Evolutionary conservation across 2,329 filamentous ascomycete species (phyloP).

Genomic region (Colletotrichum godetiae): DNA sequence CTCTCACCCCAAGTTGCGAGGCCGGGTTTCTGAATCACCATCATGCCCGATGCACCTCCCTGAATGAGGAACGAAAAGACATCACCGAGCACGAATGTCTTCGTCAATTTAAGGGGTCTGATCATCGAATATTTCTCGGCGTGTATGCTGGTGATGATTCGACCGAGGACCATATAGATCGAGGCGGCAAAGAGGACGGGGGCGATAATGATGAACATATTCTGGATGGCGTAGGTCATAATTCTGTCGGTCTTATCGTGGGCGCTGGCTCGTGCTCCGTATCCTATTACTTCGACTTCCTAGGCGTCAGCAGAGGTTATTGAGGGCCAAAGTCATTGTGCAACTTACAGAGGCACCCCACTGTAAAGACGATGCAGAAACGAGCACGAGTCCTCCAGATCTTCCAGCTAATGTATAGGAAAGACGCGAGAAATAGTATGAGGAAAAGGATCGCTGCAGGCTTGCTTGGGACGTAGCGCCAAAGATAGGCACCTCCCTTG

Average conservation of each 20-base stretch:
- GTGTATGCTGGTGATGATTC: constrained; percentile 52
- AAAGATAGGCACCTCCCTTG: constrained; percentile 43
- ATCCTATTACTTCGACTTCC: constrained; percentile 52
- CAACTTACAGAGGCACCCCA: constrained; percentile 53
- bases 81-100: constrained; percentile 66
- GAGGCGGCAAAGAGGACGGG: constrained; percentile 60
- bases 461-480: constrained; percentile 51
- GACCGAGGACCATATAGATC: constrained; percentile 62
- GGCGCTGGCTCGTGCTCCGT: constrained; percentile 41
- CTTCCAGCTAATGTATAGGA: constrained; percentile 49
- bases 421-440: constrained; percentile 51
- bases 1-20: neutral
- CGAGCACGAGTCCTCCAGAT: constrained; percentile 54
- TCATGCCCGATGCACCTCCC: constrained; percentile 43
- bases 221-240: constrained; percentile 46
- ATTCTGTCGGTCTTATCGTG: constrained; percentile 39
- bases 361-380: constrained; percentile 56
- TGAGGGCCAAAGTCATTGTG: fast-evolving
- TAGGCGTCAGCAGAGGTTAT: constrained; percentile 34
- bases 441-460: constrained; percentile 54
- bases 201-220: constrained; percentile 42
- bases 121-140: constrained; percentile 48
- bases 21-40: constrained; percentile 46
- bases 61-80: constrained; percentile 48
- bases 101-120: constrained; percentile 57